A percentile compares a stretch with the other conserved stretches of the same genome.
Conservation (phyloP, 176 grass and related monocot species). For the Oryza meridionalis region DNA sequence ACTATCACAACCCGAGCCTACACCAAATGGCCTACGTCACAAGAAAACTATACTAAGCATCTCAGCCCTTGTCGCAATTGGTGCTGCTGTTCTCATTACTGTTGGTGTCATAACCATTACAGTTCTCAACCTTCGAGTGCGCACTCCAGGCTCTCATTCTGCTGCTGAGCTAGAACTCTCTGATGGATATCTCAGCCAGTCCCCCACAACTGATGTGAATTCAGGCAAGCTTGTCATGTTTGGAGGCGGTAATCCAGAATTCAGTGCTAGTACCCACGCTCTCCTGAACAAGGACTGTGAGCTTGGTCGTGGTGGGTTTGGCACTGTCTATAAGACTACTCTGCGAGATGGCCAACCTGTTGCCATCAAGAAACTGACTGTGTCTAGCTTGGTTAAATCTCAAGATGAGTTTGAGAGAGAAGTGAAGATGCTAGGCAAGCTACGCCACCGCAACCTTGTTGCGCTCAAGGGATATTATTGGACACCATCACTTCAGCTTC, state of each 20-base stretch:
- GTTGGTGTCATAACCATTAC: conserved; percentile 86
- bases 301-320: conserved; percentile 97
- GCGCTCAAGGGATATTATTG: conserved; percentile 90
- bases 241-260: conserved; percentile 86
- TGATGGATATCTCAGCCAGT: conserved; percentile 89
- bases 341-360: conserved; percentile 80
- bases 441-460: conserved; percentile 85
- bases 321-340: conserved; percentile 86
- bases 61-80: conserved; percentile 90
- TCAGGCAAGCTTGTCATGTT: conserved; percentile 97
- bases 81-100: conserved; percentile 85
- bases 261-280: conserved; percentile 89
- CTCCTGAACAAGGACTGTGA: conserved; percentile 98
- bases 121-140: conserved; percentile 80
- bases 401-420: conserved; percentile 98
- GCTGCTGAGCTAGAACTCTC: conserved; percentile 65
- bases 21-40: conserved; percentile 51
- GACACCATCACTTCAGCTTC: conserved; percentile 93
- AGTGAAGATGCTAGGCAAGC: conserved; percentile 84
- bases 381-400: conserved; percentile 98
- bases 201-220: conserved; percentile 80
- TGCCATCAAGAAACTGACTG: conserved; percentile 98
- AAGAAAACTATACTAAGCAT: conserved; percentile 97
- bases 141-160: conserved; percentile 52
- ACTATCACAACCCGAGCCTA: conserved; percentile 27